A percentile compares a stretch with the other conserved stretches of the same genome.
phyloP scores from a whole-genome alignment of 768 basidiomycete species.

The Lentinula edodes region DNA sequence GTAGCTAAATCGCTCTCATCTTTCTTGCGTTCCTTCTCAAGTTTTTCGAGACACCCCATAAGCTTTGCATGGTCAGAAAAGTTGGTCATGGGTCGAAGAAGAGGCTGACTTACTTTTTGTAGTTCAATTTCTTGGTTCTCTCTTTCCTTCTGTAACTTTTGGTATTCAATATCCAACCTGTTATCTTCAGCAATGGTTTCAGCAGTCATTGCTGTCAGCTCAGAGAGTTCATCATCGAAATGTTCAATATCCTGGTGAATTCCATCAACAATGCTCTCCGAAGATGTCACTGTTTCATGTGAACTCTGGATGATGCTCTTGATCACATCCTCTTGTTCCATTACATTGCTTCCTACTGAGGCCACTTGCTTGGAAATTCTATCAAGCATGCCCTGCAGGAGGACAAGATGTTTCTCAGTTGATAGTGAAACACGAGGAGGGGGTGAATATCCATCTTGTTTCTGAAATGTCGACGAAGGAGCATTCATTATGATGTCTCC shows the following conservation, averaged over 20 bases:
- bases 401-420: not conserved
- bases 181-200: not conserved
- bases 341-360: not conserved
- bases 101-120: not conserved
- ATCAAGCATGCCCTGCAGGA: not conserved
- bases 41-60: not conserved
- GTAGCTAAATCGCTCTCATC: slow-evolving; percentile 12
- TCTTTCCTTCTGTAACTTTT: not conserved
- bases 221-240: not conserved
- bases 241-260: not conserved
- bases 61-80: not conserved
- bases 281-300: not conserved
- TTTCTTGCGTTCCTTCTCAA: not conserved
- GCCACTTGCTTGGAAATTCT: not conserved
- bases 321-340: not conserved
- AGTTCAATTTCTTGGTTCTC: not conserved
- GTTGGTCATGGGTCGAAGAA: no score
- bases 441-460: not conserved
- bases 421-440: not conserved
- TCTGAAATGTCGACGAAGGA: not conserved
- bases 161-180: not conserved
- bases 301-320: not conserved
- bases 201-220: not conserved
- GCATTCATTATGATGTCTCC: not conserved
- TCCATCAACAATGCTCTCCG: not conserved